Evolutionary conservation across 2,329 filamentous ascomycete species (phyloP).

Genomic region (Penicillium sp.): DNA sequence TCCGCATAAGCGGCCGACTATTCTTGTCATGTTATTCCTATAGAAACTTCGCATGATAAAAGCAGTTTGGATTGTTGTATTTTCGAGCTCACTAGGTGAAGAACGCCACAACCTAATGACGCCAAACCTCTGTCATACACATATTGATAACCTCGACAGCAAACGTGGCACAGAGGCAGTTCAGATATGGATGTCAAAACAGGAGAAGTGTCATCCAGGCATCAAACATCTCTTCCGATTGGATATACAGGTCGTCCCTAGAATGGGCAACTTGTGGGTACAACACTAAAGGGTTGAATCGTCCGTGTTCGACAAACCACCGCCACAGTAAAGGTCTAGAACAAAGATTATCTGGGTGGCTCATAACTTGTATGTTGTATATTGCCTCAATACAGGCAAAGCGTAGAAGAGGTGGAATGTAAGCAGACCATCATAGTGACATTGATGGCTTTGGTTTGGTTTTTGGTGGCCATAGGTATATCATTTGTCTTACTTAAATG

Average conservation of each 20-base stretch:
- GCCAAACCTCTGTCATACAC: not conserved
- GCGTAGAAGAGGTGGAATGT: not conserved
- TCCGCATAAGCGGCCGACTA: too few relatives aligned
- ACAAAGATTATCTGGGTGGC: not conserved
- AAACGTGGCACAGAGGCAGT: not conserved
- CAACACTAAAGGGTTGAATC: not conserved
- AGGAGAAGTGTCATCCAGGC: not conserved
- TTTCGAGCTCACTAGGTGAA: not conserved
- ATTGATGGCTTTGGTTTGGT: not conserved
- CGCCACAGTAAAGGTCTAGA: constrained; percentile 9
- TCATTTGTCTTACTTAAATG: constrained; percentile 3
- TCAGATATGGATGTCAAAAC: not conserved
- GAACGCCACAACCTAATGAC: constrained; percentile 1
- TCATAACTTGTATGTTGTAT: not conserved
- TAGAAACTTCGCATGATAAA: not conserved
- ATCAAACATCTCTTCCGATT: not conserved
- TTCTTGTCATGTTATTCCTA: not conserved
- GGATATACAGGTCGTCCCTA: not conserved
- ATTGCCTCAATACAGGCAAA: not conserved
- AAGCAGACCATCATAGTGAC: constrained; percentile 8
- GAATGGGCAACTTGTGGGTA: not conserved
- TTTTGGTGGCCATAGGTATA: not conserved
- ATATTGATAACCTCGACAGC: not conserved
- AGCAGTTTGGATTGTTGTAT: not conserved
- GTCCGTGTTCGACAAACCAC: not conserved